These are phyloP conservation scores for Trichoderma asperellum DNA, from an alignment of 2,329 filamentous ascomycete species.

Conservation along the genomic window DNA sequence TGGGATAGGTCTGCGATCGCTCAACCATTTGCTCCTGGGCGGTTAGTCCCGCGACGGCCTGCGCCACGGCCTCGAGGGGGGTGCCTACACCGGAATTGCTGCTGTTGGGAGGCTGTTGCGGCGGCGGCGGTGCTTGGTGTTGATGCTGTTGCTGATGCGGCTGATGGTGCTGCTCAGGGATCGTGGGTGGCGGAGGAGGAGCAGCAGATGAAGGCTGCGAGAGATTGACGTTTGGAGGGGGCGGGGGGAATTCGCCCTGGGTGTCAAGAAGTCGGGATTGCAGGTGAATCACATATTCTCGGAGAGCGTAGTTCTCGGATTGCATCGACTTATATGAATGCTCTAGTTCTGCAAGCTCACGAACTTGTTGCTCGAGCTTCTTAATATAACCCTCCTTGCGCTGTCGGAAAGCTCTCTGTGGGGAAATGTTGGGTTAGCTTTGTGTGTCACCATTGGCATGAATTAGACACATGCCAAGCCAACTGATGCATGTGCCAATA, in stretches of 20 bases:
- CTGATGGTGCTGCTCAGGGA: conserved; percentile 34
- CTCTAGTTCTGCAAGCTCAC: conserved; percentile 76
- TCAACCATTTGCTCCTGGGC: conserved; percentile 48
- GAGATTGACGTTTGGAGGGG: conserved; percentile 79
- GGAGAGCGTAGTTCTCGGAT: conserved; percentile 84
- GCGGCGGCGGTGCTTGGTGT: conserved; percentile 9
- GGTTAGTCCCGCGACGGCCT: conserved; percentile 51
- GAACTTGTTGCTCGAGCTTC: conserved; percentile 91
- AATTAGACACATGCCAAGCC: background rate
- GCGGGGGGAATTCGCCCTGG: conserved; percentile 80
- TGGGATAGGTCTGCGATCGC: conserved; percentile 41
- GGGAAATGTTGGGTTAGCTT: background rate
- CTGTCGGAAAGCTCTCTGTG: conserved; percentile 90
- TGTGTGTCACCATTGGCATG: background rate
- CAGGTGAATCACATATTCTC: conserved; percentile 89
- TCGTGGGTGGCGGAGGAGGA: conserved; percentile 35
- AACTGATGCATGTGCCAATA: background rate
- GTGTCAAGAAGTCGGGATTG: conserved; percentile 85
- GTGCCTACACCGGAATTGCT: conserved; percentile 41
- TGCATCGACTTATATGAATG: conserved; percentile 80
- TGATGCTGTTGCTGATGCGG: conserved; percentile 16
- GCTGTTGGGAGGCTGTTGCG: conserved; percentile 21
- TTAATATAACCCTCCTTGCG: conserved; percentile 98
- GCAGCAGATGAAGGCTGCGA: conserved; percentile 37
- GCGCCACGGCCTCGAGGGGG: conserved; percentile 55